phyloP scores from a whole-genome alignment of 2,329 filamentous ascomycete species.

The Phyllosticta citriasiana region DNA sequence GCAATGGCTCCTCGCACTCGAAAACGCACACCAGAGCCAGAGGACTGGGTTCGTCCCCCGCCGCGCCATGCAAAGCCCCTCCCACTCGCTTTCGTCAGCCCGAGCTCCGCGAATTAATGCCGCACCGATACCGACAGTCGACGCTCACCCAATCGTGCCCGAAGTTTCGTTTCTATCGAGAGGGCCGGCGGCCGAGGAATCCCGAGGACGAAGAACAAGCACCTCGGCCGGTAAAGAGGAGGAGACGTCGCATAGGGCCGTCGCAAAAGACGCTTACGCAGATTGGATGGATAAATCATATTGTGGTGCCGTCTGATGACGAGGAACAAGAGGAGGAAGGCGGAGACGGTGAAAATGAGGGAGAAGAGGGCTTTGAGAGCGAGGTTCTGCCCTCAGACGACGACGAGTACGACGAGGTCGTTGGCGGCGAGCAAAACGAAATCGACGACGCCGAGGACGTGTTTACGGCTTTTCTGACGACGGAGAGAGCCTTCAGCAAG shows the following conservation, averaged over 20 bases:
- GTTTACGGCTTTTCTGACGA: conserved; percentile 3
- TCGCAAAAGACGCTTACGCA: conserved; percentile 8
- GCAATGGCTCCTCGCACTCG: neutral
- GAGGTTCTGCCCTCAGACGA: neutral
- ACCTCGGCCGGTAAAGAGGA: neutral
- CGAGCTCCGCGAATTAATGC: neutral
- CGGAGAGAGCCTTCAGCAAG: neutral
- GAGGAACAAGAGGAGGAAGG: neutral
- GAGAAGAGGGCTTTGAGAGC: neutral
- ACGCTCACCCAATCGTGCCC: conserved; percentile 6
- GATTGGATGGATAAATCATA: conserved; percentile 4
- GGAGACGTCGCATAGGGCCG: neutral
- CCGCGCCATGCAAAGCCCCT: neutral
- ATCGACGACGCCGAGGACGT: neutral
- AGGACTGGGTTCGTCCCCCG: neutral
- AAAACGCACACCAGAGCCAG: neutral
- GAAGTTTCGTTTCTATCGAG: neutral
- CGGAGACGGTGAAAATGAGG: neutral
- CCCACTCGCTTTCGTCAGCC: neutral
- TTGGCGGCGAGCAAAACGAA: neutral
- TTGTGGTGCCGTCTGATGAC: neutral
- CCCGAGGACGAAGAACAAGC: neutral
- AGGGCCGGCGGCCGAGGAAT: neutral
- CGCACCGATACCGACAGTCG: neutral
- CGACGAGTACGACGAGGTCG: neutral